Evolutionary conservation across 2,329 filamentous ascomycete species (phyloP).

Genomic region (Ophiostoma quercus): DNA sequence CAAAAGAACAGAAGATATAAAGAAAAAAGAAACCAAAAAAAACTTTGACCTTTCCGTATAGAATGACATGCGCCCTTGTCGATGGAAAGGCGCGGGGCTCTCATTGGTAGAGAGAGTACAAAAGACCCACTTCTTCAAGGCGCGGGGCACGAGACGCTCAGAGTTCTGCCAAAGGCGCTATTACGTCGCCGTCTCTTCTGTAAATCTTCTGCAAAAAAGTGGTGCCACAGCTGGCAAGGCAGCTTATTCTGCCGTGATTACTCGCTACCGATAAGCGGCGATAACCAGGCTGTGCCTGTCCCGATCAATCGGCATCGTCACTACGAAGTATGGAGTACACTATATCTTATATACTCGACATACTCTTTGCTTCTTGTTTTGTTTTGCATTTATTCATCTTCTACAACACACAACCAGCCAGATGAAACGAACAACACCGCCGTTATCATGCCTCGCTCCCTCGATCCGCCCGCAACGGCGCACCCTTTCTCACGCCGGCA

Average conservation of each 20-base stretch:
- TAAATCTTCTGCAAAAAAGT: background rate
- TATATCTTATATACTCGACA: background rate
- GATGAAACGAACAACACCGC: constrained; percentile 8
- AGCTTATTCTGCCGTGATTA: background rate
- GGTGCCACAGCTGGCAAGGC: background rate
- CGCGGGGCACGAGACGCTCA: constrained; percentile 13
- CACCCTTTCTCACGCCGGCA: background rate
- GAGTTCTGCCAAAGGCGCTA: background rate
- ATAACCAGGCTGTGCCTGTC: background rate
- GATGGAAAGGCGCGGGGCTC: constrained; percentile 16
- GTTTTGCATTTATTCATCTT: background rate
- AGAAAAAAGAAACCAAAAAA: constrained; percentile 16
- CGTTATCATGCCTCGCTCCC: constrained; percentile 31
- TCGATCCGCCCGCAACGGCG: constrained; percentile 25
- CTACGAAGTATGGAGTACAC: too few relatives aligned
- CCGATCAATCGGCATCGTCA: constrained; percentile 2
- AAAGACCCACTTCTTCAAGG: constrained; percentile 14
- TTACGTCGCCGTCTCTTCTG: background rate
- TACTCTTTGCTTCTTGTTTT: background rate
- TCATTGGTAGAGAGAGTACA: background rate
- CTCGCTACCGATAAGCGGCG: constrained; percentile 5
- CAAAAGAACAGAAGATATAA: background rate
- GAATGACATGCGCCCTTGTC: constrained; percentile 18
- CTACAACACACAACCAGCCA: background rate
- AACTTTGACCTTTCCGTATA: constrained; percentile 13